Base-by-base conservation (phyloP, 306 rosid genomes). In the Carpinus fangiana region DNA sequence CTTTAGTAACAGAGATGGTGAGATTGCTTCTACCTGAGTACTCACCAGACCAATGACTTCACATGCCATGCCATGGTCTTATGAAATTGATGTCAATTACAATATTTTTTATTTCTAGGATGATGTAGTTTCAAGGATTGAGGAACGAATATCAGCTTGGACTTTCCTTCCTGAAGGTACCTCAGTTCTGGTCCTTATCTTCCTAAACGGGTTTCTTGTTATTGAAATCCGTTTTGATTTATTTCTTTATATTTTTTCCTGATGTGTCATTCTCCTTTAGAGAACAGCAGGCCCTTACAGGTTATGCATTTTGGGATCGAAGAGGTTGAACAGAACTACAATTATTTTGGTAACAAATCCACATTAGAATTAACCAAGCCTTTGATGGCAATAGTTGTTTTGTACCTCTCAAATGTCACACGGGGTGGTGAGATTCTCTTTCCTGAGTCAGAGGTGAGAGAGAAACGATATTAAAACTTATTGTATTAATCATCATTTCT, bases 81-180 rank as follows among this genome's bases (percentile, higher is more conserved):
- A 28, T 72, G 66, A 53, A 60, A 61, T 80, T 61, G 36, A 10
- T 51, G 16, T 10, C 38, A 54, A 60, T 76, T 34, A 64, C 26
- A 2, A 55, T 83, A 46, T 70, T 61, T 53, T 76, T 79, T 72
- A 51, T 73, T 80, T 86, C 11, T 74, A 94, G 98, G 98, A 90
- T 80, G 90, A 83, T 73, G 80, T 87, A 77, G 79, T 90, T 80
- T 80, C 88, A 76, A 89, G 85, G 87, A 88, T 94, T 78, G 97
- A 92, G 77, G 90, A 88, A 85, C 88, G 91, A 82, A 78, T 94
- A 77, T 90, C 96, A 28, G 78, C 82, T 61, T 94, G 98, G 97
- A 90, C 96, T 80, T 87, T 94, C 72, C 96, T 90, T 84, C 97
- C 97, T 23, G 89, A 89, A 94, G 98, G 98, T 94, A 87, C 53